A percentile compares a stretch with the other conserved stretches of the same genome.
Conservation (phyloP, 768 basidiomycete species). For the Russula sp. region DNA sequence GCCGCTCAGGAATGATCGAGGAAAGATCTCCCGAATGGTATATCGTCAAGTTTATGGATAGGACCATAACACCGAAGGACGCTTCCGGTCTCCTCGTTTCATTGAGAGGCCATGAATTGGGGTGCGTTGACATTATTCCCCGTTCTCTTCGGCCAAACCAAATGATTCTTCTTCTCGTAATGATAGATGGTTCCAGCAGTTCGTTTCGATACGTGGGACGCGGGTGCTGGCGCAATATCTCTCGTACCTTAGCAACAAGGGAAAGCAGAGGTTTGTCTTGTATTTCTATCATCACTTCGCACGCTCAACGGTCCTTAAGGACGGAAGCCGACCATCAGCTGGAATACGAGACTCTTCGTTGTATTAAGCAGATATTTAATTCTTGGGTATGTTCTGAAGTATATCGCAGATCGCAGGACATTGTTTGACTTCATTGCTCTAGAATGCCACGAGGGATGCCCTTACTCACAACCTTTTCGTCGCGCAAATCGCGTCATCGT, state of each 20-base stretch:
- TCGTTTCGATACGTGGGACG: conserved; percentile 74
- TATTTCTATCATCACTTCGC: conserved; percentile 9
- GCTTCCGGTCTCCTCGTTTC: conserved; percentile 73
- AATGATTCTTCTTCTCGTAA: not conserved
- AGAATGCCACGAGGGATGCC: conserved; percentile 63
- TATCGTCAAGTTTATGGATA: conserved; percentile 84
- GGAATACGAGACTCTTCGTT: conserved; percentile 88
- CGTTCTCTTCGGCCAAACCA: conserved; percentile 7
- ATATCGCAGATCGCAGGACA: not conserved
- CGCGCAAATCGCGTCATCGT: conserved; percentile 73
- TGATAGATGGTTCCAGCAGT: conserved; percentile 74
- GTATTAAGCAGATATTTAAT: conserved; percentile 80
- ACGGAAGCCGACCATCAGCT: conserved; percentile 62
- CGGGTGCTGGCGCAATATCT: conserved; percentile 81
- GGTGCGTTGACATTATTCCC: conserved; percentile 46
- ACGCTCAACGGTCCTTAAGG: conserved; percentile 36
- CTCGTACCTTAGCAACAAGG: conserved; percentile 70
- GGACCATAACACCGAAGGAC: conserved; percentile 78
- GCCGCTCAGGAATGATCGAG: conserved; percentile 50
- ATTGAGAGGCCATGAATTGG: conserved; percentile 74
- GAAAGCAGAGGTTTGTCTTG: conserved; percentile 51
- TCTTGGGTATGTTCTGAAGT: conserved; percentile 44
- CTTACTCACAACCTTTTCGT: conserved; percentile 70
- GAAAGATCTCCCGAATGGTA: conserved; percentile 90
- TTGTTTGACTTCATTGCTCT: conserved; percentile 26